Evolutionary conservation across 2,329 filamentous ascomycete genomes (phyloP).

Genomic region (Drechslerella dactyloides): DNA sequence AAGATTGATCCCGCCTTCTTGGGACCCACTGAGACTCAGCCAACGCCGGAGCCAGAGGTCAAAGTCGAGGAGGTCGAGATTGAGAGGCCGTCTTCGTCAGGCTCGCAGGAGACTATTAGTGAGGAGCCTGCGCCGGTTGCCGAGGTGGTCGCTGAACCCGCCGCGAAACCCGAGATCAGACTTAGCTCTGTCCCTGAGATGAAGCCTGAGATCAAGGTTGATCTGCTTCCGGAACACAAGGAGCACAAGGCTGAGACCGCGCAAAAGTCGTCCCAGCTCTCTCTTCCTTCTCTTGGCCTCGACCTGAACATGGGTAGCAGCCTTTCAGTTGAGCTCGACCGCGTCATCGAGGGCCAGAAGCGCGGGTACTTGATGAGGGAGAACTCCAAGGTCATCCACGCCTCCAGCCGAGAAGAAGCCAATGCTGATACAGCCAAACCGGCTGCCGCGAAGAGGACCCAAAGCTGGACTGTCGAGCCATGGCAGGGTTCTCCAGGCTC

Average conservation of each 20-base stretch:
- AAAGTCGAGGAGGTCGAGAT: constrained; percentile 48
- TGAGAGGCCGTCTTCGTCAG: constrained; percentile 53
- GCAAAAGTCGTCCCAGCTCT: constrained; percentile 31
- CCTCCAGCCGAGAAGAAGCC: constrained; percentile 76
- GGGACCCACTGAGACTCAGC: constrained; percentile 66
- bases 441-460: constrained; percentile 78
- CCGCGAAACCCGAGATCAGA: constrained; percentile 24
- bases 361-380: constrained; percentile 98
- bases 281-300: constrained; percentile 40
- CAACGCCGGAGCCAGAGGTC: constrained; percentile 61
- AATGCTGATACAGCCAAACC: constrained; percentile 67
- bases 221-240: constrained; percentile 84
- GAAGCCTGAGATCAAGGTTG: constrained; percentile 71
- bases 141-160: constrained; percentile 57
- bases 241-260: constrained; percentile 67
- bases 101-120: constrained; percentile 51
- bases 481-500: constrained; percentile 70
- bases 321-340: constrained; percentile 39
- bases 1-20: constrained; percentile 47
- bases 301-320: constrained; percentile 50
- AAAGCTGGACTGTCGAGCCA: constrained; percentile 95
- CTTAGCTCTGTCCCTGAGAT: constrained; percentile 65
- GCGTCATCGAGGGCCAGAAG: constrained; percentile 64
- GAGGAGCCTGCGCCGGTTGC: constrained; percentile 59
- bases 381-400: constrained; percentile 94